Conservation (phyloP, 495 filamentous ascomycete species). For the Pseudotulostoma volvatum region DNA sequence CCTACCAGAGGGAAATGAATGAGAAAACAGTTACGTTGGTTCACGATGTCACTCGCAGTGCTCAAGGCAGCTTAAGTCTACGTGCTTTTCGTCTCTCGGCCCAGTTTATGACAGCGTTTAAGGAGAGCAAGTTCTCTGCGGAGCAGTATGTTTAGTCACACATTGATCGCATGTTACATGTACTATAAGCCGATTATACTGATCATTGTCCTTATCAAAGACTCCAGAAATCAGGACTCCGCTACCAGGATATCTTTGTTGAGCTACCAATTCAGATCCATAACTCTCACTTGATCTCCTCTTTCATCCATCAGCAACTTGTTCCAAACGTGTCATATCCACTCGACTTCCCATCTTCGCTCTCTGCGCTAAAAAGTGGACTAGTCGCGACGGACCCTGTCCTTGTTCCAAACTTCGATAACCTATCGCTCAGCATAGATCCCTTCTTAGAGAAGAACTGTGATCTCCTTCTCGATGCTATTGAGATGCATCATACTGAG, state of each 20-base stretch:
- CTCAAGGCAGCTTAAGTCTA: slow-evolving; percentile 77
- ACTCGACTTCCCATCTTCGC: slow-evolving; percentile 54
- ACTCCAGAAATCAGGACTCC: slow-evolving; percentile 78
- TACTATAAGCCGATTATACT: neutral
- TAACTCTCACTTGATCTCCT: slow-evolving; percentile 93
- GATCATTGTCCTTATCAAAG: slow-evolving; percentile 24
- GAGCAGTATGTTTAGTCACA: slow-evolving; percentile 49
- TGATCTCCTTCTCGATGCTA: slow-evolving; percentile 86
- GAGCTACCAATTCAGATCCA: slow-evolving; percentile 87
- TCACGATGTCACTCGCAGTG: slow-evolving; percentile 85
- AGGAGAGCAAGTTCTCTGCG: slow-evolving; percentile 91
- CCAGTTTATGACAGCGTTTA: slow-evolving; percentile 80
- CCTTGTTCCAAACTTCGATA: slow-evolving; percentile 73
- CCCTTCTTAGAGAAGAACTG: slow-evolving; percentile 98
- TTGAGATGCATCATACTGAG: slow-evolving; percentile 94
- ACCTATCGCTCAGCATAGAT: slow-evolving; percentile 83
- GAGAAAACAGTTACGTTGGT: slow-evolving; percentile 87
- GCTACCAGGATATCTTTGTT: slow-evolving; percentile 84
- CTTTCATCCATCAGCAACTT: slow-evolving; percentile 81
- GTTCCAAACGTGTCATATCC: slow-evolving; percentile 38
- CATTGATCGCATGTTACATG: neutral
- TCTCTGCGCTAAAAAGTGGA: slow-evolving; percentile 51
- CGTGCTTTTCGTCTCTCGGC: slow-evolving; percentile 80
- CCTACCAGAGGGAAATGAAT: slow-evolving; percentile 87
- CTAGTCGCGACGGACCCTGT: slow-evolving; percentile 33